Conservation (phyloP, 495 filamentous ascomycete species). For the Daldinia caldariorum region DNA sequence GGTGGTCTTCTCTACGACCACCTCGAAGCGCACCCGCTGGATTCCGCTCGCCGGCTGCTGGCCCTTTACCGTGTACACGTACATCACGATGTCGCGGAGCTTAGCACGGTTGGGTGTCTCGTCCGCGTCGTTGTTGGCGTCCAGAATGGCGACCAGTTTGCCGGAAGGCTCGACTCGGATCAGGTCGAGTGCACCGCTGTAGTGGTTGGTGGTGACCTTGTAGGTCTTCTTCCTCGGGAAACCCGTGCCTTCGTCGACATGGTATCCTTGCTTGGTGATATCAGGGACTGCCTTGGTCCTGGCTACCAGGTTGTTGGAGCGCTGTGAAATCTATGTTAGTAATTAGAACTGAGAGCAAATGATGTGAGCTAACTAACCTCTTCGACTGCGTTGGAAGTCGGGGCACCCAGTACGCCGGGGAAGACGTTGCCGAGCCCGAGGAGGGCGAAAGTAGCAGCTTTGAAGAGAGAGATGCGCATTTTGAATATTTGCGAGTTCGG, state of each 20-base stretch:
- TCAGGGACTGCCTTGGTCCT: neutral
- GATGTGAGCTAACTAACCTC: neutral
- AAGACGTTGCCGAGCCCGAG: conserved; percentile 1
- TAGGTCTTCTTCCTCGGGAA: neutral
- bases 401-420: neutral
- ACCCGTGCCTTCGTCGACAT: neutral
- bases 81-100: conserved; percentile 1
- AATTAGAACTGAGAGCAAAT: neutral
- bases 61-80: neutral
- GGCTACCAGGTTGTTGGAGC: neutral
- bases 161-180: neutral
- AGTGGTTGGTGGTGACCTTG: neutral
- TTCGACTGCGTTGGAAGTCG: neutral
- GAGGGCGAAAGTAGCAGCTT: neutral
- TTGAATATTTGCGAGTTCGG: neutral
- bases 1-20: neutral
- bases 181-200: neutral
- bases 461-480: neutral
- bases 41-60: neutral
- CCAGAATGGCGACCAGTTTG: neutral
- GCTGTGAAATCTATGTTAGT: neutral
- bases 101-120: neutral
- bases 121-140: neutral
- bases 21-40: neutral
- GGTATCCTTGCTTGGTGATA: neutral